Evolutionary conservation across 2,329 filamentous ascomycete species (phyloP).

Genomic region (Trichophyton mentagrophytes): DNA sequence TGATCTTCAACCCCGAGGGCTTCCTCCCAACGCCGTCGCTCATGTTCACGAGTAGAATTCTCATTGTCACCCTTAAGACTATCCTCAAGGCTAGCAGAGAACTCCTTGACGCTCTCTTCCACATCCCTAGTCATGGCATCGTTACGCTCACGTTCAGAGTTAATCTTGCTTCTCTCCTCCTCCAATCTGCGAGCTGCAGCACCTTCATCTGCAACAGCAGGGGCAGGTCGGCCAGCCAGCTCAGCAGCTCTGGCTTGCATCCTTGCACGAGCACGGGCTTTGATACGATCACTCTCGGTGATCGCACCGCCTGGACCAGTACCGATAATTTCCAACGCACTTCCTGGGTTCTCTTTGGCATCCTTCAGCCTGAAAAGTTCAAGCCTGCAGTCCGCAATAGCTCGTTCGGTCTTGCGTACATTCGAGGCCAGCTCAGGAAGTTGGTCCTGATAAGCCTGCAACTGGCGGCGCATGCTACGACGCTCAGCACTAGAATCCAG

Average conservation of each 20-base stretch:
- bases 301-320: slow-evolving; percentile 83
- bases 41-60: slow-evolving; percentile 70
- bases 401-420: slow-evolving; percentile 78
- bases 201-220: slow-evolving; percentile 52
- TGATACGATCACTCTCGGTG: slow-evolving; percentile 86
- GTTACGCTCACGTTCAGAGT: slow-evolving; percentile 80
- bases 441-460: slow-evolving; percentile 78
- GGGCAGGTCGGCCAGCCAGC: slow-evolving; percentile 68
- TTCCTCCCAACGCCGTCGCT: slow-evolving; percentile 89
- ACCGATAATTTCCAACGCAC: slow-evolving; percentile 68
- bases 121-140: slow-evolving; percentile 95
- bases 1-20: slow-evolving; percentile 92
- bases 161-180: slow-evolving; percentile 69
- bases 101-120: slow-evolving; percentile 87
- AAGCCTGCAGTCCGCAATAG: slow-evolving; percentile 79
- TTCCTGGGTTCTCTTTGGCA: slow-evolving; percentile 77
- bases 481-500: slow-evolving; percentile 81
- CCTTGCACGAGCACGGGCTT: slow-evolving; percentile 90
- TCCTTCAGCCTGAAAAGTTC: slow-evolving; percentile 91
- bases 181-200: slow-evolving; percentile 76
- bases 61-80: slow-evolving; percentile 69
- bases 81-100: slow-evolving; percentile 71
- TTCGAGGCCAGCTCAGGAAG: slow-evolving; percentile 85
- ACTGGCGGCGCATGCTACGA: slow-evolving; percentile 70
- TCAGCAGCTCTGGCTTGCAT: slow-evolving; percentile 97